Base-by-base conservation (phyloP, 441 rosid genomes). In the Pelargonium australe region DNA sequence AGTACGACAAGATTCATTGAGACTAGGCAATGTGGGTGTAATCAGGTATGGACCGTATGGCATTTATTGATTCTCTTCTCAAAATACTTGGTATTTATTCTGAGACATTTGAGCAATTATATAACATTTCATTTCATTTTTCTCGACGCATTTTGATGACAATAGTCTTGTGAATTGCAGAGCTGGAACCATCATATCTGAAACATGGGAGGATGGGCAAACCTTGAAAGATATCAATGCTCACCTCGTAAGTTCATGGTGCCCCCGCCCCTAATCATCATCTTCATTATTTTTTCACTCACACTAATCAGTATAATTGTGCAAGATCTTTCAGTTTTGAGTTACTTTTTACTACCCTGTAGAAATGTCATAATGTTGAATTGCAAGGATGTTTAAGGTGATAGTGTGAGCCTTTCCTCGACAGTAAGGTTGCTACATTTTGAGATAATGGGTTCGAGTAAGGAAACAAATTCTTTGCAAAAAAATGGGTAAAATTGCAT, bases 131-230 rank as follows among this genome's bases (percentile, higher is more conserved):
- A 11, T 13, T 64, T 62, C 51, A 40, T 53, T 16, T 71, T 40
- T 64, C 10, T 61, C 4, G 12, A 64, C 23, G 23, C 19, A n/a
- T 53, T 62, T 40, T 10, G 72, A 64, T 51, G 47, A 62, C 37
- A 72, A 67, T 64, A 44, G 60, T 62, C 31, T 70, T 81, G 68
- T 73, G 70, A 53, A 64, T 76, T 79, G 80, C 87, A 95, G 99
- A 83, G 90, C 99, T 64, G 99, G 99, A 78, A 92, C 99, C 40
- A 78, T 95, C 78, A 87, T 95, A 80, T 85, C 98, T 76, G 99
- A 95, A 83, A 90, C 97, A 1, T 95, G 99, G 99, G 99, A 95
- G 83, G 99, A 95, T 71, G 99, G 98, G 60, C 99, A 90, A 78
- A 83, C 86, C 47, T 81, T 95, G 76, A 95, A 92, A 84, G 99